A percentile compares a stretch with the other conserved stretches of the same genome.
Evolutionary conservation across 164 flowering plant species (phyloP).

Genomic region (Buxus sempervirens): DNA sequence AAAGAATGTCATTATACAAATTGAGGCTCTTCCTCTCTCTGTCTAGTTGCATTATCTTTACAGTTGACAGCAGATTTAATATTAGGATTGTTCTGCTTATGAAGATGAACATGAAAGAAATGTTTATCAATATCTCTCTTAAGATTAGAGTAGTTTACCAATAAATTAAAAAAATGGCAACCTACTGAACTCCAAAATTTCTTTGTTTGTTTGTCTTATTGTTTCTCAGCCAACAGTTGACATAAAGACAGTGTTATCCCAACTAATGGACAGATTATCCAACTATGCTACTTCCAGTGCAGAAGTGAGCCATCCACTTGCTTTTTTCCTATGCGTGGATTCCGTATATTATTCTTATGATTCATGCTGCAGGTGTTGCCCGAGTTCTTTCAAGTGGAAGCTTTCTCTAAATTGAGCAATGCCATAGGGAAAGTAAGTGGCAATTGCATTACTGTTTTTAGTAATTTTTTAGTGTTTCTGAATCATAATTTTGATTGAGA

Average conservation of each 20-base stretch:
- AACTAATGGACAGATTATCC: constrained; percentile 91
- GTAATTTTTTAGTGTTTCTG: background rate
- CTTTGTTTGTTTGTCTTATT: background rate
- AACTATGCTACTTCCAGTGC: constrained; percentile 84
- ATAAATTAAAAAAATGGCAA: background rate
- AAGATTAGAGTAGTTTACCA: background rate
- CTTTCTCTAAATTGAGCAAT: constrained; percentile 84
- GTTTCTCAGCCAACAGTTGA: constrained; percentile 80
- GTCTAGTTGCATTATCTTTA: too few relatives aligned
- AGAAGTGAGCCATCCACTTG: constrained; percentile 43
- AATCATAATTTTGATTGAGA: too few relatives aligned
- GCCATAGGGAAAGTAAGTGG: constrained; percentile 86
- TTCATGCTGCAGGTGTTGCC: constrained; percentile 61
- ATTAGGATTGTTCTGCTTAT: too few relatives aligned
- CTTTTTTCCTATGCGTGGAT: constrained; percentile 6
- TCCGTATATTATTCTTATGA: constrained; percentile 8
- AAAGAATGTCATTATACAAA: too few relatives aligned
- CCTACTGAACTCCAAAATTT: too few relatives aligned
- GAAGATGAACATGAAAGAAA: too few relatives aligned
- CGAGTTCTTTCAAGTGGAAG: constrained; percentile 95
- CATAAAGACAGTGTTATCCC: constrained; percentile 87
- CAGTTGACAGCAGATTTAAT: too few relatives aligned
- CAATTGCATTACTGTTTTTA: background rate
- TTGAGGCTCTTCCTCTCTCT: too few relatives aligned
- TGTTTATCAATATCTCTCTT: too few relatives aligned